Evolutionary conservation across 768 basidiomycete genomes (phyloP), one percentile per base, ranked within the genome.

Genomic region (Gymnopilus junonius): DNA sequence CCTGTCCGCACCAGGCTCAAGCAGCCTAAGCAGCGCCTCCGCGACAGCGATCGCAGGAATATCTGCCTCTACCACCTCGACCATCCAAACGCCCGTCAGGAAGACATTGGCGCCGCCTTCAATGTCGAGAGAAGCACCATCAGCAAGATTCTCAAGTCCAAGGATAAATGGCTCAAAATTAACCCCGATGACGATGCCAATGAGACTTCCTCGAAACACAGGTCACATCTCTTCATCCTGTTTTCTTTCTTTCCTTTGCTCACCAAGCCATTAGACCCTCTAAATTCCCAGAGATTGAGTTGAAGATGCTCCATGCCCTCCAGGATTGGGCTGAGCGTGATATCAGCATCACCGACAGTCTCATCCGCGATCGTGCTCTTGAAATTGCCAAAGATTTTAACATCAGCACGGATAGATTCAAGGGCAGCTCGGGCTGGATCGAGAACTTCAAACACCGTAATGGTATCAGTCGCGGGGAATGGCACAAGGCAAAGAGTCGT

Each of bases 81-180:
- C 3, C 79, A 92, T 69, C 91, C 90, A 0, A 84, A 85, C 56
- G 81, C 85, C 20, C 85, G 91, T 62, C 94, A 96, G 74, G 93
- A 95, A 70, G 92, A 94, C 71, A 93, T 96, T 68, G 94, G 90
- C 4, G 79, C 79, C 11, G 77, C 79, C 32, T 95, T 90, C 72
- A 85, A 86, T 54, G 90, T 95, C 63, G 94, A 96, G 71, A 87
- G 94, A 56, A 95, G 93, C 77, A 96, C 94, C n/a, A 90, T 96
- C 74, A 92, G 91, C 77, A 95, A 96, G 78, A 95, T 94, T 65
- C 82, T 95, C 67, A 95, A 95, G 75, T 79, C 90, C 70, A 93
- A 91, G 75, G 81, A 83, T n/a, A 86, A 87, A 66, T 96, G 93
- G 94, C 78, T 95, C 71, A 87, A 83, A 66, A 82, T 91, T 40